Percentiles rank a stretch among this genome's conserved stretches.
These are phyloP conservation scores for Globisporangium spinosum DNA, from an alignment of 352 stramenopile genomes.

Conservation along the genomic window DNA sequence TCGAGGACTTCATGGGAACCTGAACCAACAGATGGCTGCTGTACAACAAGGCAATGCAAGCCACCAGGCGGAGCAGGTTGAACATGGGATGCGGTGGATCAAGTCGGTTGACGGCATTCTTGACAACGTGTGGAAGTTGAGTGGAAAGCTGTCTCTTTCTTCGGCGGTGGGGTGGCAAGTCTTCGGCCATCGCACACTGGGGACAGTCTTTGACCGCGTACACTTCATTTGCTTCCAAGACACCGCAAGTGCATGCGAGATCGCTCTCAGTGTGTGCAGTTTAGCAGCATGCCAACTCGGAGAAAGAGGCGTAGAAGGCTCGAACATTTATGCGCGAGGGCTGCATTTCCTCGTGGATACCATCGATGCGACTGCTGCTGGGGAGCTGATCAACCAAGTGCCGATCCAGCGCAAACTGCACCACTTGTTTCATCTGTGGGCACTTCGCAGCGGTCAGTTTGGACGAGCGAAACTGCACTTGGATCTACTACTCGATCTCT, in stretches of 20 bases:
- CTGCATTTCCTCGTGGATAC: conserved; percentile 36
- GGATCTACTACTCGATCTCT: conserved; percentile 38
- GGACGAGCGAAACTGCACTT: conserved; percentile 40
- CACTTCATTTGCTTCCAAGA: conserved; percentile 55
- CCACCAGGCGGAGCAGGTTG: conserved; percentile 9
- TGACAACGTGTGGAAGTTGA: conserved; percentile 58
- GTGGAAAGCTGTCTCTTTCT: conserved; percentile 52
- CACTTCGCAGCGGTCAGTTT: conserved; percentile 44
- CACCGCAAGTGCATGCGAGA: conserved; percentile 40
- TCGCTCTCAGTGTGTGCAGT: conserved; percentile 46
- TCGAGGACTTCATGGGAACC: conserved; percentile 16
- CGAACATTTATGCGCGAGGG: conserved; percentile 28
- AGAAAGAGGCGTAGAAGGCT: conserved; percentile 6
- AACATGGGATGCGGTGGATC: conserved; percentile 44
- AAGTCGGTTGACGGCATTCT: conserved; percentile 57
- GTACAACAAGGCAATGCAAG: conserved; percentile 16
- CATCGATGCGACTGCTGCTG: conserved; percentile 7
- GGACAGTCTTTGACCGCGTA: conserved; percentile 43
- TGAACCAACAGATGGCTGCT: conserved; percentile 27
- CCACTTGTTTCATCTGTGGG: conserved; percentile 48
- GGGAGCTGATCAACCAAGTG: conserved; percentile 33
- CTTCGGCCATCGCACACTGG: conserved; percentile 46
- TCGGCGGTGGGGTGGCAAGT: conserved; percentile 44
- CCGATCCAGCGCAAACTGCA: conserved; percentile 48
- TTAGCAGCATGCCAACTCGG: conserved; percentile 30